These are phyloP conservation scores for Gymnopus androsaceus DNA, from an alignment of 1,284 basidiomycete genomes.

Conservation along the genomic window DNA sequence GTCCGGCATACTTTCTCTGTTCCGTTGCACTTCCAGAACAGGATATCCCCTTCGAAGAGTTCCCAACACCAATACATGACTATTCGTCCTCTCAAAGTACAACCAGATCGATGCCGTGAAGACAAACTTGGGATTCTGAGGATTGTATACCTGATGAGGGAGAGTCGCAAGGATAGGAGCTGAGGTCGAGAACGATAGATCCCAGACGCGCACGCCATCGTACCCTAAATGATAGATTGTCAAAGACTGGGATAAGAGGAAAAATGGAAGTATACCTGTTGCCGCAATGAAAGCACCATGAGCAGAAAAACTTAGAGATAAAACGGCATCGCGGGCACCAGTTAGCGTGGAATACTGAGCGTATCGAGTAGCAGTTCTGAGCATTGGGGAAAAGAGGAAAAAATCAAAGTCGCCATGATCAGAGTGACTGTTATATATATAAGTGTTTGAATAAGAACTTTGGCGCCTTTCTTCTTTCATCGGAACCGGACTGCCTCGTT, in stretches of 20 bases:
- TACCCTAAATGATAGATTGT: not conserved
- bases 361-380: too few species aligned
- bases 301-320: constrained; percentile 5
- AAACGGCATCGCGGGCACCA: constrained; percentile 4
- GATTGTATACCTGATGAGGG: not conserved
- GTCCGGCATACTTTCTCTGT: not conserved
- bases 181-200: not conserved
- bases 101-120: not conserved
- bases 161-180: not conserved
- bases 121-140: not conserved
- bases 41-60: not conserved
- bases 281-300: constrained; percentile 7
- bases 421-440: too few species aligned
- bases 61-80: constrained; percentile 3
- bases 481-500: too few species aligned
- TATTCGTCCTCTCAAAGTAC: not conserved
- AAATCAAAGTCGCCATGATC: too few species aligned
- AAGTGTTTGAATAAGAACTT: too few species aligned
- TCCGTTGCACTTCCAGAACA: not conserved
- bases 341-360: not conserved
- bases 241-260: not conserved
- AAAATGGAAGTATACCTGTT: not conserved
- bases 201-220: constrained; percentile 6
- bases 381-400: too few species aligned
- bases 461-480: too few species aligned